Base-by-base conservation (phyloP, 805 yeast genomes). In the Wickerhamomyces mucosus region DNA sequence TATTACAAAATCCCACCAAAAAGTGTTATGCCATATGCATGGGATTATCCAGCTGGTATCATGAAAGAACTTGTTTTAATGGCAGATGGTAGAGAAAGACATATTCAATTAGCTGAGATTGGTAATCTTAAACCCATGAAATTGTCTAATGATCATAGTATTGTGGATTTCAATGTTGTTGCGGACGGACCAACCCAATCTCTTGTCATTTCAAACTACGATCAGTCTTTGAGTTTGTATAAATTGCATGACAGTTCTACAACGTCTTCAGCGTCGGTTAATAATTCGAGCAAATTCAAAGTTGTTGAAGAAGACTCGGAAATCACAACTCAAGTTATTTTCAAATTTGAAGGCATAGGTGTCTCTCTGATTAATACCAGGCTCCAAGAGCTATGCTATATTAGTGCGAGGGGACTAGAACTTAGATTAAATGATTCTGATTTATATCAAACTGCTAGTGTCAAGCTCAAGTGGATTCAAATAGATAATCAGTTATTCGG, bases 141-240 rank as follows among this genome's bases (percentile, higher is more conserved):
- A 42, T 50, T 89, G 21, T 79, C 85, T 2, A 65, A 58, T 15
- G 51, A 55, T 5, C 59, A 61, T 9, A 58, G 57, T 0, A 76
- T 81, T 35, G 88, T 85, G 18, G 96, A 86, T 45, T 60, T 94
- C 45, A 84, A 86, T 49, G 96, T 92, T 13, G 78, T 85, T 26
- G 97, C 96, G 0, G 97, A 92, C 61, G 98, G 97, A 0, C 95
- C 96, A 0, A 76, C 88, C 1, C 96, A 85, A 55, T 78, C 95
- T 0, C 67, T 92, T 40, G 79, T 85, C 5, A 78, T 92, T 4
- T 71, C 94, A 1, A 77, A 82, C 34, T 84, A 84, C 48, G 92
- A 84, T 44, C 79, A 88, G 6, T 70, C 76, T 3, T 66, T 72
- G 6, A 82, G 95, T 52, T 55, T 84, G 50, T 85, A 85, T 52